Base-by-base conservation (phyloP, 441 rosid species). In the Daphne laureola region DNA sequence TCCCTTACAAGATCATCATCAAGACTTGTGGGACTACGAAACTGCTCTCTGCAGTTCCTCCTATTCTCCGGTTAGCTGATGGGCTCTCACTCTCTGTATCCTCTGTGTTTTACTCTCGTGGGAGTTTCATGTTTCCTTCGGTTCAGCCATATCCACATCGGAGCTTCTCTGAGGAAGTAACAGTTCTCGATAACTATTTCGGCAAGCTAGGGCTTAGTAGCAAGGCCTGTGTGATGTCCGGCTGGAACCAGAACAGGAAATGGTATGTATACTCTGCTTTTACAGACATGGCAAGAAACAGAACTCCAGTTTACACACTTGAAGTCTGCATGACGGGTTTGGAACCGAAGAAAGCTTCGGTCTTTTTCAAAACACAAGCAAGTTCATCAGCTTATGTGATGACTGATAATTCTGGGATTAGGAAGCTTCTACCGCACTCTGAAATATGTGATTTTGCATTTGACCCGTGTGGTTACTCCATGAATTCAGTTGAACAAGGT, bases 311-410 rank as follows among this genome's bases (percentile, higher is more conserved):
- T 43, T 66, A 51, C 71, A 71, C 75, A 31, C 75, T 71, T 2
- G 75, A 71, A 58, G 63, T 71, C 68, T 71, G 75, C 53, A 71
- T 71, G 75, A 66, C 75, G 18, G 75, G 75, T 63, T 65, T 71
- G 14, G 75, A 71, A 63, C 55, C 53, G 26, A 58, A 66, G 43
- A 71, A 67, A 35, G 69, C 72, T 0, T 36, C 66, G 0, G 72
- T 71, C 17, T 71, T 71, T 63, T 71, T 41, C 72, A 71, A 67
- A 55, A 31, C 61, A 4, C 71, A 66, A 27, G 0, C 57, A 4
- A 64, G 54, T 27, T 43, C 57, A 14, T 43, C 38, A 46, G 48
- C 18, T 8, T 66, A 59, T 12, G 43, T 58, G 0, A 71, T 71
- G 75, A 71, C 75, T 5, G 66, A 58, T 18, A 59, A 58, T 54